A percentile compares a stretch with the other conserved stretches of the same genome.
phyloP scores from a whole-genome alignment of 2,329 filamentous ascomycete genomes.

The Neodidymelliopsis sp. region DNA sequence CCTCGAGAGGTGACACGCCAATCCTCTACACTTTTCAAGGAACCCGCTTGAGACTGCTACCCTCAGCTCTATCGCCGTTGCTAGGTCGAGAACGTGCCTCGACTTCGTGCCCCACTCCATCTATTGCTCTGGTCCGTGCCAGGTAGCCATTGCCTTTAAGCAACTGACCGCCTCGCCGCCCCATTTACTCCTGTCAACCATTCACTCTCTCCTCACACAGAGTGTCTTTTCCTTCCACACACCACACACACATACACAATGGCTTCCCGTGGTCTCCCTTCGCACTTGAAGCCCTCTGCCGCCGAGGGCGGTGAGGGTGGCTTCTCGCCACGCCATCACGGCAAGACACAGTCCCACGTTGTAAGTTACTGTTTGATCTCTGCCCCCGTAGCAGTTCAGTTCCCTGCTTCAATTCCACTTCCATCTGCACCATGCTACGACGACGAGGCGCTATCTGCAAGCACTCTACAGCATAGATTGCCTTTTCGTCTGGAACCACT shows the following conservation, averaged over 20 bases:
- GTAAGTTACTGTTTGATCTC: constrained; percentile 67
- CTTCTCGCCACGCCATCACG: constrained; percentile 72
- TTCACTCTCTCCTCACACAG: constrained; percentile 19
- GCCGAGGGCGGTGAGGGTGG: constrained; percentile 50
- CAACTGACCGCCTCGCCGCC: constrained; percentile 27
- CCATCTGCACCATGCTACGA: neutral
- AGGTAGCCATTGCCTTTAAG: constrained; percentile 30
- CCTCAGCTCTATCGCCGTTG: constrained; percentile 21
- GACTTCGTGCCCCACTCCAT: constrained; percentile 32
- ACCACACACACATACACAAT: constrained; percentile 56
- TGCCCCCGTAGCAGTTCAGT: constrained; percentile 5
- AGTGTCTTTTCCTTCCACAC: constrained; percentile 17
- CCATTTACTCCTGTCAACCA: constrained; percentile 23
- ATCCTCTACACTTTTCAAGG: constrained; percentile 14
- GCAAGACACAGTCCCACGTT: constrained; percentile 87
- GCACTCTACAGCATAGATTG: neutral
- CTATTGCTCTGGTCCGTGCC: constrained; percentile 13
- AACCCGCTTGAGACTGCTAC: constrained; percentile 13
- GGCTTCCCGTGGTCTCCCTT: constrained; percentile 77
- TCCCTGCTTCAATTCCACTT: neutral
- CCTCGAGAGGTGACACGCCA: constrained; percentile 14
- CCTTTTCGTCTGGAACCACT: neutral
- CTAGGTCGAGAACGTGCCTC: constrained; percentile 32
- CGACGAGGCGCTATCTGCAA: neutral
- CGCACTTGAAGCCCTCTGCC: constrained; percentile 76